A percentile compares a stretch with the other conserved stretches of the same genome.
Conservation (phyloP, 441 rosid genomes). For the Erodium trifolium region DNA sequence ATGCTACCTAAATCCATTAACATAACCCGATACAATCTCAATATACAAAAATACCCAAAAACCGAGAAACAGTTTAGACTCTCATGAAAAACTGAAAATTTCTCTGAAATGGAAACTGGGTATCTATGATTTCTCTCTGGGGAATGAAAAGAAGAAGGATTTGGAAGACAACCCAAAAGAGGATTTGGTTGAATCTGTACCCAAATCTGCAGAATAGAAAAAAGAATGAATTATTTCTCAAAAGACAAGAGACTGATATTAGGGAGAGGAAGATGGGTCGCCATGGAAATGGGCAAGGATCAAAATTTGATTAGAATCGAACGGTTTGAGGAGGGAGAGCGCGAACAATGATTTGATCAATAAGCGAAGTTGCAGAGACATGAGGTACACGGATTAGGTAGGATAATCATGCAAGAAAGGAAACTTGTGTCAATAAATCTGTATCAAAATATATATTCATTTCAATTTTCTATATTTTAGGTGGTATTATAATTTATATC, state of each 20-base stretch:
- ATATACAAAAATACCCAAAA: neutral
- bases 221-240: neutral
- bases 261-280: conserved; percentile 14
- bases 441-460: too few relatives aligned
- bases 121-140: neutral
- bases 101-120: neutral
- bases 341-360: conserved; percentile 12
- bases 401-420: conserved; percentile 17
- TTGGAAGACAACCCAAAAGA: neutral
- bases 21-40: conserved; percentile 8
- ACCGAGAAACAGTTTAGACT: neutral
- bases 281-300: conserved; percentile 28
- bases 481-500: neutral
- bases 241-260: neutral
- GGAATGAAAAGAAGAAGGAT: neutral
- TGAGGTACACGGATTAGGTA: conserved; percentile 21
- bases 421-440: conserved; percentile 7
- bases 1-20: conserved; percentile 69
- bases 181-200: conserved; percentile 2
- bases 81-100: neutral
- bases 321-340: conserved; percentile 29
- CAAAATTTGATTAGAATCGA: conserved; percentile 31
- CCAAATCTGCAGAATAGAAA: neutral
- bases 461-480: neutral
- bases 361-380: neutral